Evolutionary conservation across 2,329 filamentous ascomycete species (phyloP), one percentile per base, ranked within the genome.

Genomic region (Didymella lethalis): DNA sequence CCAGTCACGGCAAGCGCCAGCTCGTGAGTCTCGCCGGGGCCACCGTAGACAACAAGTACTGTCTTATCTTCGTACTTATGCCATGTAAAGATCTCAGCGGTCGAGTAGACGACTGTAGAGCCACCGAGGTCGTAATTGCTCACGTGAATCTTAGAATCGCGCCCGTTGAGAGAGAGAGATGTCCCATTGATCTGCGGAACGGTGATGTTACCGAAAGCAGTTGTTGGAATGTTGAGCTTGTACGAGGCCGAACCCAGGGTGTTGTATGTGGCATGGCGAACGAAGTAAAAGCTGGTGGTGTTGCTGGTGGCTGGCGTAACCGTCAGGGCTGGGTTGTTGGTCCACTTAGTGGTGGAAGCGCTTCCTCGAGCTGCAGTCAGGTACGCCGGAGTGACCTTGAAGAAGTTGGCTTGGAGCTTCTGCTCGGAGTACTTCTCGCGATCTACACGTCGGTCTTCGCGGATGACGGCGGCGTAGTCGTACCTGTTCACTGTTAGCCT

Each of bases 341-440:
- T 75, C 67, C 67, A 77, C 8, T 60, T 54, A 18, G 66, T 65
- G 28, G 52, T 77, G 20, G 72, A 73, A 23, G 66, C 66, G 46
- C 64, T 69, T n/a, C 70, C 71, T 25, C 75, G 67, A 16, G 62
- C 53, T 34, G 75, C 84, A 2, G 84, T 84, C 18, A 92, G 77
- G 66, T 91, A 93, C 0, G 84, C 86, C 0, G 90, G 88, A 0
- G 89, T 91, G 0, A 87, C 89, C 65, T 88, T 88, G 51, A 91
- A 75, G 75, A 94, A 94, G 65, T 91, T 90, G 26, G 86, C 90
- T 62, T 91, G 80, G 0, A 94, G 83, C 70, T 94, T 95, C 26
- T 91, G 80, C 73, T 95, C 90, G 41, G 87, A 88, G 73, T 92
- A 94, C 73, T 94, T 94, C 71, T 93, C 90, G 2, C 90, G 84